Evolutionary conservation across 23 red algal genomes (phyloP), one percentile per base, ranked within the genome.

Genomic region (Gracilaria gracilis): DNA sequence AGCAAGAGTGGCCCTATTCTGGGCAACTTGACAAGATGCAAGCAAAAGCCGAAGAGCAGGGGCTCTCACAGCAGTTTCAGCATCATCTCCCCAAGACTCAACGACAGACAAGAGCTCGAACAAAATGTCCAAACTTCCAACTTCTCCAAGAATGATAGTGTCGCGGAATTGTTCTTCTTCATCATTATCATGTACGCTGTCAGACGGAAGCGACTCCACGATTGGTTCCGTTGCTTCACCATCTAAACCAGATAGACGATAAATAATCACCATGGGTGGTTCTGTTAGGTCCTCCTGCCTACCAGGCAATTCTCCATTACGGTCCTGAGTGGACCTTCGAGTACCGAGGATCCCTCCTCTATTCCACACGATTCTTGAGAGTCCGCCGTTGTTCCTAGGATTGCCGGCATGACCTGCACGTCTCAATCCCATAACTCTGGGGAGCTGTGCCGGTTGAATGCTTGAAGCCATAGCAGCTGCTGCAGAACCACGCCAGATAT

Each of bases 141-240:
- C 73, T 24, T 83, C 25, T 75, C 76, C 87, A 80, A 96, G 75
- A 38, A 85, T 62, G 6, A 87, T 59, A 17, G 80, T 84, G 46
- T 87, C 87, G 48, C 51, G 72, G 82, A 78, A 82, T 48, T 79
- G 40, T 36, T 80, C 49, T 44, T 85, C 80, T 71, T 88, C 80
- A 28, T 86, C 88, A 72, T 90, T 79, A 40, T 91, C 72, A 20
- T 61, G 51, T 28, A 82, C 32, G 36, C 57, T 90, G 49, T 80
- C 74, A 3, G 84, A 67, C 1, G 48, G 67, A 0, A 93, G 42
- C 25, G 86, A 86, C 32, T 93, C 82, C 46, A 98, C 59, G 9
- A 91, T 90, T 32, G 90, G 84, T 80, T 98, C 95, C 28, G 91
- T 98, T 65, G 91, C 84, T 78, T 98, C 91, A 9, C 91, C 95